These are phyloP conservation scores for Flaveria floridana DNA, from an alignment of 140 eudicot species.

Conservation along the genomic window DNA sequence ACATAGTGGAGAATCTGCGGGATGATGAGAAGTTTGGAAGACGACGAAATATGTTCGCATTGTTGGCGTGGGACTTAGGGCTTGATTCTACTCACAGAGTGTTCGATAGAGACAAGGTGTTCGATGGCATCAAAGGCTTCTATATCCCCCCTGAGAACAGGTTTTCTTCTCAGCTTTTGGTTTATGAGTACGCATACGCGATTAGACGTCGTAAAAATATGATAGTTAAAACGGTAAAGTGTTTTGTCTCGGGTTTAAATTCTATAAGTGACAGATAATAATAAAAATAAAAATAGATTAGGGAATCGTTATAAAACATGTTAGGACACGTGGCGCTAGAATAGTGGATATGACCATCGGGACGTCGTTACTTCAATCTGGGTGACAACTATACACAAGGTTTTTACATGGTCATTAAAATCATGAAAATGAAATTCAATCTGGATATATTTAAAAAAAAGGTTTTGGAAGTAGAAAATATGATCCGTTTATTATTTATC, in stretches of 20 bases:
- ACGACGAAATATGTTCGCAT: constrained; percentile 29
- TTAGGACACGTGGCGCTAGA: constrained; percentile 9
- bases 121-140: constrained; percentile 43
- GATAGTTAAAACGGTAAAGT: too few relatives aligned
- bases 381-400: not conserved
- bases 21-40: constrained; percentile 5
- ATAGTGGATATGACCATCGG: not conserved
- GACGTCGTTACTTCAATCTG: not conserved
- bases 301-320: not conserved
- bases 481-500: too few relatives aligned
- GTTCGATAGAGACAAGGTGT: constrained; percentile 23
- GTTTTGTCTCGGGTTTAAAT: too few relatives aligned
- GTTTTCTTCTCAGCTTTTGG: constrained; percentile 12
- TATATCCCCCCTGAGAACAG: constrained; percentile 32
- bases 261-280: too few relatives aligned
- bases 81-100: constrained; percentile 33
- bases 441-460: too few relatives aligned
- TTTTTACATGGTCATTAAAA: not conserved
- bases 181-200: not conserved
- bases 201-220: too few relatives aligned
- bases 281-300: too few relatives aligned
- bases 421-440: not conserved
- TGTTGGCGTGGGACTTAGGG: constrained; percentile 34
- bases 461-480: too few relatives aligned
- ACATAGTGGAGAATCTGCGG: constrained; percentile 24